These are phyloP conservation scores for Magnolia kwangsiensis DNA, from an alignment of 164 flowering plant genomes.

Conservation along the genomic window DNA sequence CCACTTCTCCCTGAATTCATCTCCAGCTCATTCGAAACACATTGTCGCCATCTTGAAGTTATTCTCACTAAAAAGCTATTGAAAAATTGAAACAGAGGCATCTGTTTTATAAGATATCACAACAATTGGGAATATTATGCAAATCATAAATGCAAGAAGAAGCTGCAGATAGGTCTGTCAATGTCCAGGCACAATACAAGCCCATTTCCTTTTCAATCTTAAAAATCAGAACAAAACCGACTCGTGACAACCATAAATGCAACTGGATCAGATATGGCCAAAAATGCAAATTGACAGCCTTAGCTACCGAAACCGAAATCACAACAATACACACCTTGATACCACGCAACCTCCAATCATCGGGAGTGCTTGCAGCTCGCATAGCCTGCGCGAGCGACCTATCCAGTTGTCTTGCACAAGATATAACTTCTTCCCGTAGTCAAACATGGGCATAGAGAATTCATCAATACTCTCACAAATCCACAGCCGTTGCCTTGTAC, in stretches of 20 bases:
- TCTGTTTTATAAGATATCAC: background rate
- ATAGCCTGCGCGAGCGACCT: constrained; percentile 55
- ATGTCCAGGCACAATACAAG: background rate
- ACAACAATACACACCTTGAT: constrained; percentile 44
- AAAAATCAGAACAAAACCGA: background rate
- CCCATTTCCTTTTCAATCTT: background rate
- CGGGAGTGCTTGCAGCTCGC: constrained; percentile 58
- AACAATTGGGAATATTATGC: background rate
- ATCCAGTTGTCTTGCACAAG: constrained; percentile 52
- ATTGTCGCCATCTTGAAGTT: constrained; percentile 70
- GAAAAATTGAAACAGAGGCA: background rate
- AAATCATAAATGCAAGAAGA: background rate
- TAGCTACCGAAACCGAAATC: background rate
- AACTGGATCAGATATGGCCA: no score
- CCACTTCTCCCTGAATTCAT: constrained; percentile 42
- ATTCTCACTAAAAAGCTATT: constrained; percentile 53
- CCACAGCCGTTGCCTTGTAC: constrained; percentile 83
- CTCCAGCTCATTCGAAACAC: constrained; percentile 80
- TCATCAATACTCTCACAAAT: constrained; percentile 60
- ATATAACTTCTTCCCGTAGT: constrained; percentile 60
- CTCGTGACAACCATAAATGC: no score
- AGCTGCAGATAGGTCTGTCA: background rate
- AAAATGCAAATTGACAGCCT: background rate
- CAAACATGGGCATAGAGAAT: constrained; percentile 56
- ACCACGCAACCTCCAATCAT: constrained; percentile 69